phyloP scores from a whole-genome alignment of 2,329 filamentous ascomycete species.

The Proliferodiscus dingleyae region DNA sequence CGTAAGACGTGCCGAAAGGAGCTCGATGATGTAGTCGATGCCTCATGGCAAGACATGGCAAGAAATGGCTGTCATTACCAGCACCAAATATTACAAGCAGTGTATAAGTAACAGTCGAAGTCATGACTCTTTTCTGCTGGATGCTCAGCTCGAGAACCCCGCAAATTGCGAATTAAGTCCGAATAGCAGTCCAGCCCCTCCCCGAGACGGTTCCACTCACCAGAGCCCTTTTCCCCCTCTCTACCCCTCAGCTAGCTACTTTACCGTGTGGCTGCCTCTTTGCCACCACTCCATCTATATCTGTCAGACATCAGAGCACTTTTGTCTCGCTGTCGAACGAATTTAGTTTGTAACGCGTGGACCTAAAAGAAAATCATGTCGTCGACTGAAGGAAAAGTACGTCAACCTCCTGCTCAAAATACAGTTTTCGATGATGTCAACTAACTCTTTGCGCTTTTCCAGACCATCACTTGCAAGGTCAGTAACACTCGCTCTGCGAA shows the following conservation, averaged over 20 bases:
- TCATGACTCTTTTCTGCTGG: no score
- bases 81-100: no score
- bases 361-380: not conserved
- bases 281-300: not conserved
- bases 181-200: not conserved
- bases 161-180: not conserved
- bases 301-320: not conserved
- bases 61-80: no score
- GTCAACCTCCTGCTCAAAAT: not conserved
- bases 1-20: no score
- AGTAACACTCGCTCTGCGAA: slow-evolving; percentile 8
- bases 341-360: no score
- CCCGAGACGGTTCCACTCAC: not conserved
- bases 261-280: not conserved
- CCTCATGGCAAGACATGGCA: no score
- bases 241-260: not conserved
- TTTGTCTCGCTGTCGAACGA: no score
- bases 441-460: slow-evolving; percentile 3
- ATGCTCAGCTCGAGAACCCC: no score
- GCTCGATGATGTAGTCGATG: no score
- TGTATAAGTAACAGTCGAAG: no score
- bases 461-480: slow-evolving; percentile 34
- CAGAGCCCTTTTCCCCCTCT: not conserved
- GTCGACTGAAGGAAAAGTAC: slow-evolving; percentile 9
- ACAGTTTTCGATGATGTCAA: slow-evolving; percentile 5